phyloP scores from a whole-genome alignment of 2,329 filamentous ascomycete species.

The Trichoderma sp. region DNA sequence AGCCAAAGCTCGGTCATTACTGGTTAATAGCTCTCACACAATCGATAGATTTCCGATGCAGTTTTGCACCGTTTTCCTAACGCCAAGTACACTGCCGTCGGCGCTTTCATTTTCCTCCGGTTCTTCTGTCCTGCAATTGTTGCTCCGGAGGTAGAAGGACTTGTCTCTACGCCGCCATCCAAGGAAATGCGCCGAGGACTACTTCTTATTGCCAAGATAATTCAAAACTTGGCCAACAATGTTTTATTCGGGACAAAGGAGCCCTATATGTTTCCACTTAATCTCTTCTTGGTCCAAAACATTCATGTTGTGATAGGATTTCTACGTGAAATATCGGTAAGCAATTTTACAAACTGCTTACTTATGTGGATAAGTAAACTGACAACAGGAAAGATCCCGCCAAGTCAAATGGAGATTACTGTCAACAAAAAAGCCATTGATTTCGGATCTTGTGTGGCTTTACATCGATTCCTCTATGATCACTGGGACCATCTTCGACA shows the following conservation, averaged over 20 bases:
- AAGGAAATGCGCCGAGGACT: constrained; percentile 72
- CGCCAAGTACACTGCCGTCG: constrained; percentile 72
- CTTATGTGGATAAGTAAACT: constrained; percentile 1
- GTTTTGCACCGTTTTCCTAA: constrained; percentile 68
- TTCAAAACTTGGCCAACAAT: constrained; percentile 73
- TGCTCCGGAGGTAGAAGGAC: constrained; percentile 67
- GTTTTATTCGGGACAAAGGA: constrained; percentile 73
- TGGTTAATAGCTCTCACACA: constrained; percentile 3
- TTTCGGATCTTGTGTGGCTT: constrained; percentile 70
- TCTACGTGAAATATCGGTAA: constrained; percentile 67
- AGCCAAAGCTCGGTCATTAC: not conserved
- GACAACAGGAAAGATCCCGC: constrained; percentile 47
- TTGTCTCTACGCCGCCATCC: constrained; percentile 63
- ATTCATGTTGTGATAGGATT: constrained; percentile 71
- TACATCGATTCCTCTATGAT: constrained; percentile 71
- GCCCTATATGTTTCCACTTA: constrained; percentile 72
- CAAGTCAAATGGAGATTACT: constrained; percentile 50
- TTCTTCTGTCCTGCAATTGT: constrained; percentile 76
- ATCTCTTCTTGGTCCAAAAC: constrained; percentile 69
- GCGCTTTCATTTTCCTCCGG: constrained; percentile 71
- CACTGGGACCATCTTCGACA: constrained; percentile 73
- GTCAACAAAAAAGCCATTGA: constrained; percentile 60
- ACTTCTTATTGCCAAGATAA: constrained; percentile 70
- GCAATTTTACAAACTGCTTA: constrained; percentile 32
- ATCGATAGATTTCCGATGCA: constrained; percentile 59